phyloP scores from a whole-genome alignment of 345 rosid species.

The Zanthoxylum bungeanum region DNA sequence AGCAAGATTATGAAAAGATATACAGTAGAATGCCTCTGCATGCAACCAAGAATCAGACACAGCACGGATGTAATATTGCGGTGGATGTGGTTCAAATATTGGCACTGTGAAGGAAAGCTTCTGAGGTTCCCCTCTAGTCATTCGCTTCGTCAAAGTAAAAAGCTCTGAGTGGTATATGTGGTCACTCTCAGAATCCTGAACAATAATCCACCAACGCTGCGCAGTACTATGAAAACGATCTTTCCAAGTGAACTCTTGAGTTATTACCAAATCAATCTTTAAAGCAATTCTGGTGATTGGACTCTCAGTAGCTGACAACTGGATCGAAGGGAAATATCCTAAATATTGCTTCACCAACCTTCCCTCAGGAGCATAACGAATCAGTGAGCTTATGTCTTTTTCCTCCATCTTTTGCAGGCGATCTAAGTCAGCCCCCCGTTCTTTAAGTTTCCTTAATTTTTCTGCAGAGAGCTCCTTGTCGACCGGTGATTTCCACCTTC shows the following conservation, averaged over 20 bases:
- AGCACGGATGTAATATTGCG: slow-evolving; percentile 92
- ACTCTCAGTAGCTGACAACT: slow-evolving; percentile 79
- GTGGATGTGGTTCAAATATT: slow-evolving; percentile 97
- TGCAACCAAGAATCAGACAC: slow-evolving; percentile 98
- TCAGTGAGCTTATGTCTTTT: slow-evolving; percentile 86
- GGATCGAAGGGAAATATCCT: slow-evolving; percentile 81
- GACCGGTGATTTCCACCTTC: too few relatives aligned
- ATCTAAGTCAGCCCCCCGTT: slow-evolving; percentile 78
- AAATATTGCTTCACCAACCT: slow-evolving; percentile 89
- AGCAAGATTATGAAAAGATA: slow-evolving; percentile 81
- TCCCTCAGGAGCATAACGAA: slow-evolving; percentile 93
- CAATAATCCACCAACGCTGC: slow-evolving; percentile 96
- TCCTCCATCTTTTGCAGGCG: slow-evolving; percentile 89
- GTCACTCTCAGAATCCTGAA: slow-evolving; percentile 97
- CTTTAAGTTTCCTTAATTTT: slow-evolving; percentile 95
- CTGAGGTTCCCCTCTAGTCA: slow-evolving; percentile 85
- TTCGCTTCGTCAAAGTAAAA: slow-evolving; percentile 78
- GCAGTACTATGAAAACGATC: slow-evolving; percentile 91
- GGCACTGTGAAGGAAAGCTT: slow-evolving; percentile 94
- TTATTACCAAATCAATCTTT: slow-evolving; percentile 90
- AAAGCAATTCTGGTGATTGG: slow-evolving; percentile 97
- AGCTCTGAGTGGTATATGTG: slow-evolving; percentile 97
- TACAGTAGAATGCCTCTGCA: slow-evolving; percentile 87
- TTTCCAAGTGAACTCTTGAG: slow-evolving; percentile 86
- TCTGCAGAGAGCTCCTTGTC: too few relatives aligned